A percentile compares a stretch with the other conserved stretches of the same genome.
Evolutionary conservation across 1,284 basidiomycete species (phyloP).

Genomic region (Tilletia setariae): DNA sequence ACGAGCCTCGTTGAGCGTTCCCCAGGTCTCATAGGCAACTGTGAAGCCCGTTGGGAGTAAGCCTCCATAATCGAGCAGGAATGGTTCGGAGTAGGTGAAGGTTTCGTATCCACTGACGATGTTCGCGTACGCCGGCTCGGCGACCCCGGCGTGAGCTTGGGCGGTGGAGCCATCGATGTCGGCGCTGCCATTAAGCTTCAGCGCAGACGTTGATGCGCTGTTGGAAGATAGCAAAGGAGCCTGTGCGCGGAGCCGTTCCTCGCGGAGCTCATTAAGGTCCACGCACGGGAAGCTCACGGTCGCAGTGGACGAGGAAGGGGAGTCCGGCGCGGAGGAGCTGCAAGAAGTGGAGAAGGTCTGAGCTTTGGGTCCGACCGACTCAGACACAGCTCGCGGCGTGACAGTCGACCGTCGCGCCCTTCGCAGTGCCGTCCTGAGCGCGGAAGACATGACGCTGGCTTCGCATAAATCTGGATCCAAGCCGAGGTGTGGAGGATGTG

Average conservation of each 20-base stretch:
- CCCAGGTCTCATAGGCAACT: slow-evolving; percentile 98
- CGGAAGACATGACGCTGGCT: no score
- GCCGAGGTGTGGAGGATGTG: no score
- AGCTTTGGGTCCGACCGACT: no score
- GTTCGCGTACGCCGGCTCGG: slow-evolving; percentile 57
- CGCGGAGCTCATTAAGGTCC: slow-evolving; percentile 49
- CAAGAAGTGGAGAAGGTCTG: no score
- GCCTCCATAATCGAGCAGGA: slow-evolving; percentile 71
- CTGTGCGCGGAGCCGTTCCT: slow-evolving; percentile 34
- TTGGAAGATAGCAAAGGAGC: slow-evolving; percentile 8
- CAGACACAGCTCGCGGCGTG: no score
- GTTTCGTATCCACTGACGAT: slow-evolving; percentile 55
- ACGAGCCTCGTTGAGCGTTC: slow-evolving; percentile 69
- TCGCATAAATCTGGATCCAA: no score
- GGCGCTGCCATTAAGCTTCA: slow-evolving; percentile 19
- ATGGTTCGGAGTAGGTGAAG: slow-evolving; percentile 58
- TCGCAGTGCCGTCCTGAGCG: no score
- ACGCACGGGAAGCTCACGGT: slow-evolving; percentile 42
- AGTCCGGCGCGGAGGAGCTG: no score
- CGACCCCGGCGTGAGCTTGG: slow-evolving; percentile 39
- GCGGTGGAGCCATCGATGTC: not conserved
- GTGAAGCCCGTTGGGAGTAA: slow-evolving; percentile 70
- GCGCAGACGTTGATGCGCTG: slow-evolving; percentile 9
- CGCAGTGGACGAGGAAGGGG: not conserved
- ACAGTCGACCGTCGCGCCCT: no score